These are phyloP conservation scores for Tulasnella sp. DNA, from an alignment of 768 basidiomycete species.

Conservation along the genomic window DNA sequence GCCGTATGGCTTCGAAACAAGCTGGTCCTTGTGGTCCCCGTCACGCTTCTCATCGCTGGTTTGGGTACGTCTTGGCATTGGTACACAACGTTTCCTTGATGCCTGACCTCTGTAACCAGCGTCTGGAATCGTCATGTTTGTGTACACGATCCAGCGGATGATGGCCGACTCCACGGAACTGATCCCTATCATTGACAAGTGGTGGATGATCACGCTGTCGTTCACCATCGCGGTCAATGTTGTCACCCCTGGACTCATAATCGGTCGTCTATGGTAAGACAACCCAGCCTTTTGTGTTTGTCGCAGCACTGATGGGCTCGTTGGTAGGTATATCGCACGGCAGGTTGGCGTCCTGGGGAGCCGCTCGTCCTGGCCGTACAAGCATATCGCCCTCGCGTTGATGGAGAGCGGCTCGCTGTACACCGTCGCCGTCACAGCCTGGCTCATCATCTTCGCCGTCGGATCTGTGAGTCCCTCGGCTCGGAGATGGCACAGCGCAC, in stretches of 20 bases:
- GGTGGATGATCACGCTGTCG: constrained; percentile 13
- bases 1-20: neutral
- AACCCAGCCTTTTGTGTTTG: neutral
- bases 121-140: constrained; percentile 7
- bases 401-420: constrained; percentile 12
- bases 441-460: constrained; percentile 11
- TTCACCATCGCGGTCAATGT: constrained; percentile 12
- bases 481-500: neutral
- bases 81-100: no score
- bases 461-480: constrained; percentile 8
- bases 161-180: neutral
- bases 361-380: constrained; percentile 1
- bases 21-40: no score
- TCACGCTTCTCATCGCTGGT: no score
- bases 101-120: neutral
- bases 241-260: constrained; percentile 6
- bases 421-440: constrained; percentile 8
- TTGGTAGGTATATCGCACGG: constrained; percentile 3
- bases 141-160: constrained; percentile 2
- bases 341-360: neutral
- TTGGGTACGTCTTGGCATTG: no score
- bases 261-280: constrained; percentile 11
- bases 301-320: neutral
- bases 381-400: constrained; percentile 7
- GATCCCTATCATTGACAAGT: constrained; percentile 5